Conservation (phyloP, 75 land plant genomes). For the Adiantum capillusveneris region DNA sequence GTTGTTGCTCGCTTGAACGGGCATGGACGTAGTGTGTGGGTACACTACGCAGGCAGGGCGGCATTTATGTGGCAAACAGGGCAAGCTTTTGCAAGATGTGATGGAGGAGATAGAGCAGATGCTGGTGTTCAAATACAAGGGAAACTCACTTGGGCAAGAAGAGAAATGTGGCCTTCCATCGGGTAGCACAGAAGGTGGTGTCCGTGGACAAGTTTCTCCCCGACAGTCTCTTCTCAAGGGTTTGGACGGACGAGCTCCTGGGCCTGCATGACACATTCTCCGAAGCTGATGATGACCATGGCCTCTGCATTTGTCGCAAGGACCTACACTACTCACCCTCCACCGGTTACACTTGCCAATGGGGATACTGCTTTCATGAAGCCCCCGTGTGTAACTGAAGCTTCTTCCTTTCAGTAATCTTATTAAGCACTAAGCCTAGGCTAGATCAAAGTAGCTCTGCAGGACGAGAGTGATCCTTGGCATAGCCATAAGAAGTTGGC, state of each 20-base stretch:
- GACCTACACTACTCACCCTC: constrained; percentile 63
- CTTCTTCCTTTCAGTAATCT: no score
- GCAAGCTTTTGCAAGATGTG: constrained; percentile 24
- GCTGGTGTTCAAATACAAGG: constrained; percentile 22
- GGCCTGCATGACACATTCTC: constrained; percentile 9
- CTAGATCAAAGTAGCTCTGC: no score
- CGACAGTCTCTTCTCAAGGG: constrained; percentile 20
- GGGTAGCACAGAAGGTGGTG: not conserved
- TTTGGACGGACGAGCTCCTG: constrained; percentile 23
- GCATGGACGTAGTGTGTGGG: no score
- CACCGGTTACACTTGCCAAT: constrained; percentile 47
- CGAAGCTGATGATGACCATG: constrained; percentile 29
- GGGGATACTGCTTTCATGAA: constrained; percentile 42
- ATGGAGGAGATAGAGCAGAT: constrained; percentile 34
- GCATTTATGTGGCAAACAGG: not conserved
- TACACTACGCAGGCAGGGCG: no score
- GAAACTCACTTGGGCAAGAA: constrained; percentile 36
- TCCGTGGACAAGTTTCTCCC: constrained; percentile 20
- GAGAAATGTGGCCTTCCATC: constrained; percentile 7
- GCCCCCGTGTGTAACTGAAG: constrained; percentile 79
- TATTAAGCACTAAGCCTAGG: no score
- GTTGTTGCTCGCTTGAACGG: no score
- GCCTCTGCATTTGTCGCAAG: constrained; percentile 58
- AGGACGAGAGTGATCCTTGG: no score
- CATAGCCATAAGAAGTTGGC: no score